Conservation (phyloP, 352 stramenopile genomes). For the Phytophthora pinifolia region DNA sequence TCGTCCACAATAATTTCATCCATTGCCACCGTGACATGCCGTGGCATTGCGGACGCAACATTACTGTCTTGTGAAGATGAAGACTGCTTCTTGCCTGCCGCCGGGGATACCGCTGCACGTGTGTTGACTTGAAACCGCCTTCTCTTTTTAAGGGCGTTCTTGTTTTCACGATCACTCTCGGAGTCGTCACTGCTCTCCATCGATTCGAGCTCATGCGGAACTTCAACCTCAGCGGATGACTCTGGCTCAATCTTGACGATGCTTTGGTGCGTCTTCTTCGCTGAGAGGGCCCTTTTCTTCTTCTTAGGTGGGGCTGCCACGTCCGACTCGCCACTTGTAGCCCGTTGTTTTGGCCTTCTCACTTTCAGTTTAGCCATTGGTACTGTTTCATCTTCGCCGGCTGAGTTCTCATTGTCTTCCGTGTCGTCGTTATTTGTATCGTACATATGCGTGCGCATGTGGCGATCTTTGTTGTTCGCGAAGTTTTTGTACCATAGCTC, state of each 20-base stretch:
- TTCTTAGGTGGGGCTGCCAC: not conserved
- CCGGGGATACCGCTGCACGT: not conserved
- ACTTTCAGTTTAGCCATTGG: conserved; percentile 10
- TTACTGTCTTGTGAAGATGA: conserved; percentile 5
- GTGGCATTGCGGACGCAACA: conserved; percentile 6
- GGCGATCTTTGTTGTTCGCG: conserved; percentile 28
- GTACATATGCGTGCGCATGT: conserved; percentile 29
- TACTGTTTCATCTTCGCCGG: conserved; percentile 7
- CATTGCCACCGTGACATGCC: conserved; percentile 21
- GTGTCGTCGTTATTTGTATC: conserved; percentile 7
- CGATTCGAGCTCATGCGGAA: conserved; percentile 4
- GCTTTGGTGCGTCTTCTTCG: not conserved
- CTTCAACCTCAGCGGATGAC: conserved; percentile 7
- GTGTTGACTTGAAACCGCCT: not conserved
- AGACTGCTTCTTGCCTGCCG: not conserved
- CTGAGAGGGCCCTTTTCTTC: conserved; percentile 13
- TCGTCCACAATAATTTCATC: conserved; percentile 30
- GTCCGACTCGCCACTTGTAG: not conserved
- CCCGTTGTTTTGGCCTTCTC: conserved; percentile 7
- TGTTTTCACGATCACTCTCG: conserved; percentile 1
- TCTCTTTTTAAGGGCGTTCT: conserved; percentile 2
- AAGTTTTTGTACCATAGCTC: conserved; percentile 34
- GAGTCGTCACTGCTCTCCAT: conserved; percentile 14
- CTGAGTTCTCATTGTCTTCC: not conserved
- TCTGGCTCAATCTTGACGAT: conserved; percentile 21